These are phyloP conservation scores for Saccharum hybrid DNA, from an alignment of 202 grass and related monocot genomes.

Conservation along the genomic window DNA sequence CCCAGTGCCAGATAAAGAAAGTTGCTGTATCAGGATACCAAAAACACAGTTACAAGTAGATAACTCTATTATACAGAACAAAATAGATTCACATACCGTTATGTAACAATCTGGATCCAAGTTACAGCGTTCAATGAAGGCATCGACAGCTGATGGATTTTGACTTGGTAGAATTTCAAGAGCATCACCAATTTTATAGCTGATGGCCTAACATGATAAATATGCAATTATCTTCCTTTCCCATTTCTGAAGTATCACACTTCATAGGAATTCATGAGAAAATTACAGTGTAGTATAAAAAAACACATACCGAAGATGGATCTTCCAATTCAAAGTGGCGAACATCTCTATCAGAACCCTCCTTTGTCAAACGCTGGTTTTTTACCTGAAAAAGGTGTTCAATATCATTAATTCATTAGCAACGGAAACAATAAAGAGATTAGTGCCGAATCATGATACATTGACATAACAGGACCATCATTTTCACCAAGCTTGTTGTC, in stretches of 20 bases:
- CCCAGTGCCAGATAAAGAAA: no score
- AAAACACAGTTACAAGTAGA: no score
- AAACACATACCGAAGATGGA: constrained; percentile 61
- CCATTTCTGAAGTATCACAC: constrained; percentile 20
- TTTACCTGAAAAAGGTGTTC: constrained; percentile 44
- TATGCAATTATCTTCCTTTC: constrained; percentile 34
- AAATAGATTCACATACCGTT: no score
- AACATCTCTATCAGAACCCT: constrained; percentile 72
- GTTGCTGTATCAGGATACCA: background rate
- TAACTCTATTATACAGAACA: no score
- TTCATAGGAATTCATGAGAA: constrained; percentile 22
- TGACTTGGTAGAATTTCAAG: constrained; percentile 85
- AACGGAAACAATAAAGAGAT: constrained; percentile 31
- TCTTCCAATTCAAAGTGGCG: constrained; percentile 82
- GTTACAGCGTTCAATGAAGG: constrained; percentile 83
- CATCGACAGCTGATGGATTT: constrained; percentile 68
- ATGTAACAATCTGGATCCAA: constrained; percentile 85
- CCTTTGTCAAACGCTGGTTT: constrained; percentile 70
- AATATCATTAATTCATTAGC: constrained; percentile 27
- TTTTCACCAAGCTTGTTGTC: background rate
- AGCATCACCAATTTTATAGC: constrained; percentile 76
- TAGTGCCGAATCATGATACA: constrained; percentile 8
- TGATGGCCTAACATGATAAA: constrained; percentile 59
- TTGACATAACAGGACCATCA: constrained; percentile 7
- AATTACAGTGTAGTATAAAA: constrained; percentile 30